Evolutionary conservation across 2,329 filamentous ascomycete species (phyloP), one percentile per base, ranked within the genome.

Genomic region (Aspergillus cejpii): DNA sequence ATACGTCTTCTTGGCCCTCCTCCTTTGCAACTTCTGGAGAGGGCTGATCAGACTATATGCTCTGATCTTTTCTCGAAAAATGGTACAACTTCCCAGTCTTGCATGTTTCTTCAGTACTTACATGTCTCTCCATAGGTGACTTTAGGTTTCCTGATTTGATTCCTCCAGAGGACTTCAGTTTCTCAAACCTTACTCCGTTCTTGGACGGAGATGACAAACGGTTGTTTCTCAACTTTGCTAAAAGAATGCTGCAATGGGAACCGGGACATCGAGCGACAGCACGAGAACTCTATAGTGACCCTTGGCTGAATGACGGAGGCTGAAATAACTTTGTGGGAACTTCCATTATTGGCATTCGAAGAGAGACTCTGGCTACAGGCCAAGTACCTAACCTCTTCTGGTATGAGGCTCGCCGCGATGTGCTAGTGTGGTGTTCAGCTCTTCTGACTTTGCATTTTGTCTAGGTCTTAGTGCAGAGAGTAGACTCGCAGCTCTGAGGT

Each of bases 181-280:
- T 51, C 39, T 37, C 48, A 38, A 49, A 51, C 47, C 40, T 55
- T 31, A 45, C 47, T 36, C 41, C 50, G 10, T 57, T 47, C 48
- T 31, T 65, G 12, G 37, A 52, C 34, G 57, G 52, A 6, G 54
- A 63, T 21, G 62, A 68, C 33, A 64, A 63, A 40, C 21, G 38
- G 14, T 44, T 57, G 5, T 69, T 66, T 27, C 45, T 67, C 21
- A 39, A 54, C 19, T 65, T 67, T 44, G 43, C 57, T 6, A 44
- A 24, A 12, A 51, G 50, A 39, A 67, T 67, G 64, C 49, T 67
- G 3, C 50, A 50, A 31, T 67, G 60, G 63, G 42, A 58, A 23
- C 64, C 64, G 28, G 62, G 61, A 45, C 41, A 63, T 28, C 52
- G 64, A 38, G 51, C 50, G n/a, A 65, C 59, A 5, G 65, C 65